Evolutionary conservation across 768 basidiomycete species (phyloP), one percentile per base, ranked within the genome.

Genomic region (Erythrobasidium yunnanense): DNA sequence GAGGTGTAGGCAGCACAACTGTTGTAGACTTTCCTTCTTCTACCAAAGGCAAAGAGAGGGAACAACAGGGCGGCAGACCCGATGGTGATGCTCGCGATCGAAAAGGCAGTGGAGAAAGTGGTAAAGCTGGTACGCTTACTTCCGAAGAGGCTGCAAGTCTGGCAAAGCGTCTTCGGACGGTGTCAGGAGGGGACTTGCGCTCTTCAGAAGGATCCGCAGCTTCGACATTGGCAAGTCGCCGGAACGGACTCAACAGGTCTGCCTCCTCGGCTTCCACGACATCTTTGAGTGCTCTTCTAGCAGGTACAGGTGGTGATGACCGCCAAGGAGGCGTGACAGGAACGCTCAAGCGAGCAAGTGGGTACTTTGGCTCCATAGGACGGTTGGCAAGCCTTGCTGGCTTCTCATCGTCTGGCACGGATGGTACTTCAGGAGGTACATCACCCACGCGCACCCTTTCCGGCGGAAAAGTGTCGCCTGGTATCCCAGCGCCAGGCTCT

Each of bases 261-360:
- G 38, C 38, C 11, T 42, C 38, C n/a, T 11, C 38, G 11, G 38
- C 38, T 11, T 42, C 38, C 38, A 42, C 38, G 11, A 11, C 38
- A n/a, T 42, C 38, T 11, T n/a, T 42, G 11, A n/a, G 11, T 11
- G n/a, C 11, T n/a, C 11, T 42, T n/a, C 38, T 42, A 11, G 38
- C 38, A 11, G n/a, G 38, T 42, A 11, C 38, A n/a, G n/a, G n/a
- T 42, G 38, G 11, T 11, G 49, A 13, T 25, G 49, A 25, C 11
- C 13, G 49, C 4, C n/a, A 22, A 18, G 46, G 60, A n/a, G 60
- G 47, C 25, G 60, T 38, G 2, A 20, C 42, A 17, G 49, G 60
- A 8, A 63, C 60, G 20, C 60, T 63, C 22, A 63, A 63, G 42
- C 47, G 60, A 27, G 60, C 60, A 34, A 50, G 47, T 32, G 60